Percentiles rank a stretch among this genome's conserved stretches.
Evolutionary conservation across 2,329 filamentous ascomycete genomes (phyloP).

Genomic region (Immersiporthe knoxdaviesiana): DNA sequence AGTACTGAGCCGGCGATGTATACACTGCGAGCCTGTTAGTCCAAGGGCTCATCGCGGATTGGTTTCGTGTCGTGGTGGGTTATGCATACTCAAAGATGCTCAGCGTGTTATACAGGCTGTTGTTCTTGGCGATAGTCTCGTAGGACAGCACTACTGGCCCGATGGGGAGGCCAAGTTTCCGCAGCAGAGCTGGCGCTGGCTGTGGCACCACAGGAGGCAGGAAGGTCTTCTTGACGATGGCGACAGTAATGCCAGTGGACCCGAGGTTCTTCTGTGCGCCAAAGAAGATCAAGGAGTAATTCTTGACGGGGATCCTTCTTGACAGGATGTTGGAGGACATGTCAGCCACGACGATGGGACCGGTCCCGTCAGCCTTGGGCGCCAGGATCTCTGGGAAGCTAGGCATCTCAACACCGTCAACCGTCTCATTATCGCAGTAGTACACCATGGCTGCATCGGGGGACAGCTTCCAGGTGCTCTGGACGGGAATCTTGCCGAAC

Average conservation of each 20-base stretch:
- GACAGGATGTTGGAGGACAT: constrained; percentile 96
- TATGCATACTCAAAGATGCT: constrained; percentile 78
- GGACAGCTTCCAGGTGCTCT: constrained; percentile 76
- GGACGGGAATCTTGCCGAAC: constrained; percentile 81
- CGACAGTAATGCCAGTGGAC: constrained; percentile 81
- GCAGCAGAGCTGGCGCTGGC: constrained; percentile 69
- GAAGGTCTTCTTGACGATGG: constrained; percentile 80
- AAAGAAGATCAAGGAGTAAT: constrained; percentile 86
- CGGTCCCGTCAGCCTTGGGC: constrained; percentile 60
- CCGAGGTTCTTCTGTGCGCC: constrained; percentile 96
- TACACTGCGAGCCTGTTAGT: constrained; percentile 56
- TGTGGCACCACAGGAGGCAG: constrained; percentile 69
- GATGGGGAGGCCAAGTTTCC: constrained; percentile 75
- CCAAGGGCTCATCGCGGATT: too few species aligned
- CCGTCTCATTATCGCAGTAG: constrained; percentile 92
- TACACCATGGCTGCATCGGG: constrained; percentile 76
- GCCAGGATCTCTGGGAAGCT: constrained; percentile 68
- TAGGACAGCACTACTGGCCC: constrained; percentile 82
- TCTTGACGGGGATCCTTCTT: constrained; percentile 72
- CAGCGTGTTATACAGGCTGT: constrained; percentile 93
- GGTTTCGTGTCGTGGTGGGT: not conserved
- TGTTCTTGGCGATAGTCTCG: constrained; percentile 85
- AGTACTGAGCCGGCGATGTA: constrained; percentile 91
- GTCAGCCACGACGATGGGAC: constrained; percentile 82
- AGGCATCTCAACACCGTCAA: constrained; percentile 91